Percentiles rank a stretch among this genome's conserved stretches.
phyloP scores from a whole-genome alignment of 495 filamentous ascomycete species.

The Aspergillus affinis region DNA sequence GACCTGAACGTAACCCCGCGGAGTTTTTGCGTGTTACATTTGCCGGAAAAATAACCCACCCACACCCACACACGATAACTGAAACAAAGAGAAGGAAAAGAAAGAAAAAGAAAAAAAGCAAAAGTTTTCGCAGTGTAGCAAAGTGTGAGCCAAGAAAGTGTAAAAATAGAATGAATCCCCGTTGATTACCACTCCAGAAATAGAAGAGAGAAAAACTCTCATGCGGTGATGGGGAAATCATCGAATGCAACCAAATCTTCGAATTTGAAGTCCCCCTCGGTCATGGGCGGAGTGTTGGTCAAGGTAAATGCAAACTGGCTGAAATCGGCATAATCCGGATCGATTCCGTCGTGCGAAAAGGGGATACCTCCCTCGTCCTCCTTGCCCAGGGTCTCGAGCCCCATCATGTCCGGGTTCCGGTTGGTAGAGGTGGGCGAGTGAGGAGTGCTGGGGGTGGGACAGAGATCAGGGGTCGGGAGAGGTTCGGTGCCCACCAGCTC shows the following conservation, averaged over 20 bases:
- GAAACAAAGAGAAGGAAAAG: conserved; percentile 9
- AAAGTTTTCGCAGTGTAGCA: background rate
- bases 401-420: conserved; percentile 4
- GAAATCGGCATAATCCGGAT: conserved; percentile 26
- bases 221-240: conserved; percentile 35
- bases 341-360: conserved; percentile 30
- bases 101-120: conserved; percentile 8
- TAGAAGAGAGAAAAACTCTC: conserved; percentile 10
- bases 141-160: background rate
- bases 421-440: conserved; percentile 30
- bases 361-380: conserved; percentile 21
- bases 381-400: conserved; percentile 6
- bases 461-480: conserved; percentile 38
- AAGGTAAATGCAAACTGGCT: conserved; percentile 34
- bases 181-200: background rate
- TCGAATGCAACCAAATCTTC: conserved; percentile 39
- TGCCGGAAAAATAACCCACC: background rate
- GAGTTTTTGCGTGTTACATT: background rate
- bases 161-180: background rate
- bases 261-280: conserved; percentile 30
- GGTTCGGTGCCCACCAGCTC: conserved; percentile 31
- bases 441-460: conserved; percentile 39
- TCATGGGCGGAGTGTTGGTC: conserved; percentile 27
- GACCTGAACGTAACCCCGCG: background rate
- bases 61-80: conserved; percentile 3